Percentiles rank a stretch among this genome's conserved stretches.
phyloP scores from a whole-genome alignment of 148 eudicot species.

The Rhododendron simsii region DNA sequence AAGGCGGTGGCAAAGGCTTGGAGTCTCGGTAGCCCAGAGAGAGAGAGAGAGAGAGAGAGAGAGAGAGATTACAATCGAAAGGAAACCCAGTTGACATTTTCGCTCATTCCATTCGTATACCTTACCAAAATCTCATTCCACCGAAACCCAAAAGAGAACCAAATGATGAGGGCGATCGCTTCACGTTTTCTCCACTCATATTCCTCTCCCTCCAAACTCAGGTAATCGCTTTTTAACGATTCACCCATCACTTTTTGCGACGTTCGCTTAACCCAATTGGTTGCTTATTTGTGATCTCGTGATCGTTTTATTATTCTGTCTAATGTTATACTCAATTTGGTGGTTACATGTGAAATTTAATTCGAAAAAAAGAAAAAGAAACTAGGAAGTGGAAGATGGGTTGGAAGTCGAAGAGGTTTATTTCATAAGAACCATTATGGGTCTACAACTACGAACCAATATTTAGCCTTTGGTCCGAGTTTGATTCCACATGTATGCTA shows the following conservation, averaged over 20 bases:
- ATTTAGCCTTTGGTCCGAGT: background rate
- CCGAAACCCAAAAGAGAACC: background rate
- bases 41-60: background rate
- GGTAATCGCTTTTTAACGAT: conserved; percentile 6
- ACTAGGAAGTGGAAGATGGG: background rate
- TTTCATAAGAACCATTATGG: background rate
- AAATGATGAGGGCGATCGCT: conserved; percentile 16
- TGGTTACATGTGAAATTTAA: background rate
- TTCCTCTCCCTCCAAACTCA: conserved; percentile 27
- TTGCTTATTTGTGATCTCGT: background rate
- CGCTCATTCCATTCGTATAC: background rate
- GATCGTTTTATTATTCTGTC: background rate
- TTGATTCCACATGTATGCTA: background rate
- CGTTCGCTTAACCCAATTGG: background rate
- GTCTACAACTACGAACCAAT: background rate
- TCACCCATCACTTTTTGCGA: background rate
- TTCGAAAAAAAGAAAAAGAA: background rate
- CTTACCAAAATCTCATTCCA: background rate
- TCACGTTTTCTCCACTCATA: conserved; percentile 43
- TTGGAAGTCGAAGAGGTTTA: background rate
- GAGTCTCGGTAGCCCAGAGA: background rate
- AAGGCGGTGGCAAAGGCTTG: background rate
- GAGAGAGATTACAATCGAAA: background rate
- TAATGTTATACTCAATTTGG: background rate
- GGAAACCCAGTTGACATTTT: background rate